A percentile compares a stretch with the other conserved stretches of the same genome.
Evolutionary conservation across 768 basidiomycete genomes (phyloP).

Genomic region (Boletus vinaceobasis): DNA sequence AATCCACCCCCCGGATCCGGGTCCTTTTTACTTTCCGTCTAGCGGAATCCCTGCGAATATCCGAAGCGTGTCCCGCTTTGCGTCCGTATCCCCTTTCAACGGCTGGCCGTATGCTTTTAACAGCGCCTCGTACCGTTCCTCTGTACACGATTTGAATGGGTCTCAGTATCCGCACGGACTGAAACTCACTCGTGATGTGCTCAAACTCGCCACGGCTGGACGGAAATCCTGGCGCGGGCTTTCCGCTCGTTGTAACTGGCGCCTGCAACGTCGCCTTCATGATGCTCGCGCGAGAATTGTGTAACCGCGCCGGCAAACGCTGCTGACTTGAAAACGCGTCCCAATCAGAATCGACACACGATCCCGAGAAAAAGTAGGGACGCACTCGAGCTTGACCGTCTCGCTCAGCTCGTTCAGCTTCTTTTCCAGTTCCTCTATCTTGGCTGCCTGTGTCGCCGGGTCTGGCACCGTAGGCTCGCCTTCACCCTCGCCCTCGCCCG

Average conservation of each 20-base stretch:
- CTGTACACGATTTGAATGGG: conserved; percentile 9
- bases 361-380: background rate
- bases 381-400: conserved; percentile 34
- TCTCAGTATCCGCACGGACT: too few relatives aligned
- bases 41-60: conserved; percentile 35
- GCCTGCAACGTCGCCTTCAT: conserved; percentile 33
- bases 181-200: conserved; percentile 38
- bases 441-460: conserved; percentile 5
- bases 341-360: too few relatives aligned
- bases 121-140: conserved; percentile 41
- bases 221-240: conserved; percentile 36
- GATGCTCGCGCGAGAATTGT: conserved; percentile 33
- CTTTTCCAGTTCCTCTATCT: conserved; percentile 34
- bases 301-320: conserved; percentile 36
- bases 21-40: conserved; percentile 8
- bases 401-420: conserved; percentile 33
- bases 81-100: conserved; percentile 37
- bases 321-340: conserved; percentile 26
- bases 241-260: conserved; percentile 32
- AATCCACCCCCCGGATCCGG: background rate
- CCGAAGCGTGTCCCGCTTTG: conserved; percentile 38
- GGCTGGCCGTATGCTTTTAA: conserved; percentile 35
- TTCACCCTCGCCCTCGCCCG: conserved; percentile 27
- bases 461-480: conserved; percentile 14
- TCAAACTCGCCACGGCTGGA: conserved; percentile 41